Percentiles rank a stretch among this genome's conserved stretches.
Evolutionary conservation across 331 rosid genomes (phyloP).

Genomic region (Prunus yedoensis): DNA sequence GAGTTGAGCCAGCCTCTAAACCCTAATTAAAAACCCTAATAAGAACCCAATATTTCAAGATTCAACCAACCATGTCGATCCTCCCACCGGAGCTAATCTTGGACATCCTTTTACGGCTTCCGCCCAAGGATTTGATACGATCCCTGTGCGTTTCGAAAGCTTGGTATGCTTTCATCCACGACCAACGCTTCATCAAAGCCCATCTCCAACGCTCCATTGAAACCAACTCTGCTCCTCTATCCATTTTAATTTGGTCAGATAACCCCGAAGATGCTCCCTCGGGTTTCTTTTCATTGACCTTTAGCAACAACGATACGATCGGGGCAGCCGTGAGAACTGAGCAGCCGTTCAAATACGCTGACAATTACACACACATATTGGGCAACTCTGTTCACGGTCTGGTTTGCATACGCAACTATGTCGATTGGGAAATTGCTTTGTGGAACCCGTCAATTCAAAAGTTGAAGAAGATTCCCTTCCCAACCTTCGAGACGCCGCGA

Average conservation of each 20-base stretch:
- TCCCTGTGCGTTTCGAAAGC: not conserved
- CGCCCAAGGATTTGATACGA: not conserved
- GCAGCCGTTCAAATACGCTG: not conserved
- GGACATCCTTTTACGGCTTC: not conserved
- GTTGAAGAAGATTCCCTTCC: constrained; percentile 5
- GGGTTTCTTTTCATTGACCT: not conserved
- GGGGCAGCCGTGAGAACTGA: not conserved
- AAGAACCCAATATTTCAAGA: no score
- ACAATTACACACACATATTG: no score
- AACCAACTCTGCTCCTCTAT: not conserved
- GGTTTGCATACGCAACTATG: not conserved
- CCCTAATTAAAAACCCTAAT: no score
- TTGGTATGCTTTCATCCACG: not conserved
- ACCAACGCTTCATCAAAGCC: not conserved
- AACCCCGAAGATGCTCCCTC: not conserved
- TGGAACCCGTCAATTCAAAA: constrained; percentile 6
- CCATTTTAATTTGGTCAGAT: not conserved
- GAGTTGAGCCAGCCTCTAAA: no score
- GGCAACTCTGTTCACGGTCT: not conserved
- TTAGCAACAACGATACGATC: not conserved
- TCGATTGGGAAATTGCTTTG: not conserved
- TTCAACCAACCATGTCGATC: not conserved
- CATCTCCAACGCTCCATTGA: not conserved
- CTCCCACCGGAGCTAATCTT: not conserved
- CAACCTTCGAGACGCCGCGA: not conserved